Percentiles rank a stretch among this genome's conserved stretches.
Conservation (phyloP, 23 red algal genomes). For the Gracilariopsis chorda region DNA sequence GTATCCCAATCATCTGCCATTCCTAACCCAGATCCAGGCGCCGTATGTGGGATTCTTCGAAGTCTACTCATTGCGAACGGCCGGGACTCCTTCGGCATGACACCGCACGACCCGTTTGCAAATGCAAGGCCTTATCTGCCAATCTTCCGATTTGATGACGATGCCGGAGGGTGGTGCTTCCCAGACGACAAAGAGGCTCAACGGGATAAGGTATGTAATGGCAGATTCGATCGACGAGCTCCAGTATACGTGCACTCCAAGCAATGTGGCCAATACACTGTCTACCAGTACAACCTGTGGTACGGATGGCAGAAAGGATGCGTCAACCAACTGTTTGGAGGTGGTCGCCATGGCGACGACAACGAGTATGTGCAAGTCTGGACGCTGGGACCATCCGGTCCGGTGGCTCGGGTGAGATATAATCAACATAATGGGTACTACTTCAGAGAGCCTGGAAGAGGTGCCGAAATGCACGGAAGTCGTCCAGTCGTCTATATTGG, state of each 20-base stretch:
- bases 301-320: constrained; percentile 4
- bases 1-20: neutral
- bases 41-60: neutral
- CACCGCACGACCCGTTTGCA: neutral
- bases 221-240: neutral
- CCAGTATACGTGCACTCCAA: neutral
- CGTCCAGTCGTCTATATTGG: constrained; percentile 14
- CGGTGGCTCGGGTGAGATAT: neutral
- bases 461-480: neutral
- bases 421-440: constrained; percentile 30
- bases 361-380: constrained; percentile 33
- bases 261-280: neutral
- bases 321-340: neutral
- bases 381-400: neutral
- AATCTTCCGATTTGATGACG: constrained; percentile 28
- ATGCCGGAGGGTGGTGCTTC: constrained; percentile 9
- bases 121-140: neutral
- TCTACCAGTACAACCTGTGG: constrained; percentile 34
- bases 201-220: neutral
- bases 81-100: neutral
- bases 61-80: neutral
- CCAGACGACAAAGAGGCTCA: constrained; percentile 6
- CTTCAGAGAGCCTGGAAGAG: neutral
- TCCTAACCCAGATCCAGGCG: neutral
- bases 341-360: constrained; percentile 9